Base-by-base conservation (phyloP, 257 asterid species). In the Gynochthodes officinalis region DNA sequence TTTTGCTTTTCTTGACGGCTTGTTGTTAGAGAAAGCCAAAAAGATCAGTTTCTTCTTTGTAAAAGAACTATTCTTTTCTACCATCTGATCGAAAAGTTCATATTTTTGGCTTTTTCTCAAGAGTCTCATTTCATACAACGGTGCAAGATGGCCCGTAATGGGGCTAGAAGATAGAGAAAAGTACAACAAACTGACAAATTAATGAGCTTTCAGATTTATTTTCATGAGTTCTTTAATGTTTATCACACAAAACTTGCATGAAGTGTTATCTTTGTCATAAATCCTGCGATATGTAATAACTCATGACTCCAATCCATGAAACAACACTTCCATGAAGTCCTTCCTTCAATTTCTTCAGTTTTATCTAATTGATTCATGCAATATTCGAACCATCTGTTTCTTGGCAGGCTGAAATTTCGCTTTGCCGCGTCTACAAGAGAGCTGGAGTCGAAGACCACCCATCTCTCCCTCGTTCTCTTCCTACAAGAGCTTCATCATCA, bases 391-490 rank as follows among this genome's bases (percentile, higher is more conserved):
- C n/a, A n/a, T 10, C 46, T 18, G 0, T 21, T 35, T 23, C 33
- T 19, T 68, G 46, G 48, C 91, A 95, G 99, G 92, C 92, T 1
- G 99, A 95, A 76, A 95, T 95, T 54, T 95, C 99, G 5, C 89
- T 95, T 16, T 95, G 99, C 70, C 96, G 98, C 0, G 98, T 95
- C 30, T 83, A 92, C 86, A 95, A 95, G 73, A 79, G 99, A 73
- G 83, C 98, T 4, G 99, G 98, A 77, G 92, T 95, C 5, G 99
- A 89, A 72, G 99, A 95, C 58, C 96, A 83, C 75, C 97, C 90
- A 0, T 86, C 91, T 19, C 90, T 91, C 21, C 97, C 98, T 2
- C 93, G 96, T 6, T 80, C 86, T 28, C 83, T 86, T 61, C 81
- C 87, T 0, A 76, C 90, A 4, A 78, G 80, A 61, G 82, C 86